Base-by-base conservation (phyloP, 2,329 filamentous ascomycete species). In the Fusarium verticillioides region DNA sequence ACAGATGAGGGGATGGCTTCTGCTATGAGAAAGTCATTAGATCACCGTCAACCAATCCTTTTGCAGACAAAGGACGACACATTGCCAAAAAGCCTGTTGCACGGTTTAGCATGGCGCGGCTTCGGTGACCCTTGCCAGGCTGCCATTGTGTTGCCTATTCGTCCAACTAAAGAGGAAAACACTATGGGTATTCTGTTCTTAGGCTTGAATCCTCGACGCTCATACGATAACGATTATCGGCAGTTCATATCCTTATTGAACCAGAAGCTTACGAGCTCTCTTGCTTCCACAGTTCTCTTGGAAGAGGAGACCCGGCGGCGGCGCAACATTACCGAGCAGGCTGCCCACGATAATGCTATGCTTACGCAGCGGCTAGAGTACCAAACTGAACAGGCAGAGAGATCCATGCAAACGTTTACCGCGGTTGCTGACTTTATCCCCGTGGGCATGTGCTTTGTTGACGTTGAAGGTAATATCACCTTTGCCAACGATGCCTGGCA, bases 401-500 rank as follows among this genome's bases (percentile, higher is more conserved):
- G 86, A 65, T 86, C 87, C 49, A 89, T 92, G 63, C 88, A 89
- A 37, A 89, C 90, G 61, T 94, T 94, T 73, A 90, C 90, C 12
- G 85, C 89, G 9, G 91, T 94, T 81, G 90, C 92, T 5, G 91
- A 94, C 75, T 91, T 94, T 58, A 90, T 93, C 5, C 93, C 93
- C 0, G 90, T 93, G 3, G 93, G 92, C 23, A 91, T 94, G 82
- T 93, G 91, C 76, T 92, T 94, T 66, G 89, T 91, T 16, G 88
- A 93, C 76, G 84, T 86, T 4, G 83, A 87, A 54, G 92, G 92
- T 18, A 87, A 88, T 43, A 88, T 94, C 64, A 89, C 87, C 1
- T 94, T 92, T 78, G 92, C 91, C 67, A 95, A 95, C 76, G 88
- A 93, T 56, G 89, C 91, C 13, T 94, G 86, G 84, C 84, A 87